These are phyloP conservation scores for Lathyrus sativus DNA, from an alignment of 306 rosid species.

Conservation along the genomic window DNA sequence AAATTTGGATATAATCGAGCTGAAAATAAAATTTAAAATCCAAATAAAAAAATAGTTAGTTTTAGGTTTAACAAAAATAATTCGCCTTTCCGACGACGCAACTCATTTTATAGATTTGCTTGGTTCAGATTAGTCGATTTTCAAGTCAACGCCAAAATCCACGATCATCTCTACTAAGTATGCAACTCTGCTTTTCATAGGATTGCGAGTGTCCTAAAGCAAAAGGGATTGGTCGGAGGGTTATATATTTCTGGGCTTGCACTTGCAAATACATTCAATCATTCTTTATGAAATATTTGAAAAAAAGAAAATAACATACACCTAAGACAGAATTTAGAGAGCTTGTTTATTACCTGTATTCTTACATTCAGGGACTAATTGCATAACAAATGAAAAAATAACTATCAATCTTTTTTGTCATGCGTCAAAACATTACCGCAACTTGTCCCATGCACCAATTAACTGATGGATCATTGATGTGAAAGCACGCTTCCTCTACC, in stretches of 20 bases:
- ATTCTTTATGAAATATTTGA: conserved; percentile 18
- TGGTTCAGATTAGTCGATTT: no score
- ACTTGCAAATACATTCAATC: neutral
- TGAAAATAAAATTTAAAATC: no score
- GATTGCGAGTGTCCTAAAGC: neutral
- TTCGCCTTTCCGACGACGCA: no score
- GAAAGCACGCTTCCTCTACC: conserved; percentile 36
- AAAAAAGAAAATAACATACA: conserved; percentile 12
- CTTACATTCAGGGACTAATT: conserved; percentile 43
- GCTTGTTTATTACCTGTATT: conserved; percentile 42
- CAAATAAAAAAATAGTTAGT: no score
- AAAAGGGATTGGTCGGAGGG: neutral
- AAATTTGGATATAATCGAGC: no score
- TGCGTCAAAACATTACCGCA: conserved; percentile 39
- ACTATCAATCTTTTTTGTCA: conserved; percentile 28
- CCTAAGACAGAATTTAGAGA: conserved; percentile 32
- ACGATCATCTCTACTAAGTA: neutral
- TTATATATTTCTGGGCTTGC: conserved; percentile 19
- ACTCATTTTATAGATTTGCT: no score
- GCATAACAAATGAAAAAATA: conserved; percentile 37
- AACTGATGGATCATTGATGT: conserved; percentile 36
- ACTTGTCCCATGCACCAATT: conserved; percentile 32
- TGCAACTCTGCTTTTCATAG: conserved; percentile 2
- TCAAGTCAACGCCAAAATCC: no score
- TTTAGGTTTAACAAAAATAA: neutral